A percentile compares a stretch with the other conserved stretches of the same genome.
These are phyloP conservation scores for Dendrobium chrysotoxum DNA, from an alignment of 106 monocot species.

Conservation along the genomic window DNA sequence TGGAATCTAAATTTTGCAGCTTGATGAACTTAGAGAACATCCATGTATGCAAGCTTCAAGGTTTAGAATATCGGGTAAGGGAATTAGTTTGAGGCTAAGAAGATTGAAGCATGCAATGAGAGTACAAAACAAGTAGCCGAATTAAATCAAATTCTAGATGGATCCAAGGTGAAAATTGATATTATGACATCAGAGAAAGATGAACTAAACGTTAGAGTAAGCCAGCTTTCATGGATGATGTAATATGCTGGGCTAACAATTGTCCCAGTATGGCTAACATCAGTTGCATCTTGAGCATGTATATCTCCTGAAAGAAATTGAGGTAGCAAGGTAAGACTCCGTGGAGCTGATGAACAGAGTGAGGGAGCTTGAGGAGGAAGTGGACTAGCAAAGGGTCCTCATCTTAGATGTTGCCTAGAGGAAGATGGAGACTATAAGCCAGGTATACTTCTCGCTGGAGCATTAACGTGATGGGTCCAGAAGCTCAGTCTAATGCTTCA, in stretches of 20 bases:
- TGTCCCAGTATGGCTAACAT: conserved; percentile 13
- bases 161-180: conserved; percentile 19
- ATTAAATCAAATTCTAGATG: conserved; percentile 22
- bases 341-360: conserved; percentile 15
- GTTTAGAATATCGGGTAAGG: conserved; percentile 10
- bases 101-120: conserved; percentile 10
- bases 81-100: conserved; percentile 33
- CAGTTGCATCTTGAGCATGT: conserved; percentile 39
- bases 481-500: conserved; percentile 41
- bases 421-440: conserved; percentile 90
- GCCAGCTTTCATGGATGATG: conserved; percentile 13
- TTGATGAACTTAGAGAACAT: background rate
- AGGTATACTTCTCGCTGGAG: conserved; percentile 80
- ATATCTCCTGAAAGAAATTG: conserved; percentile 30
- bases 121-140: conserved; percentile 12
- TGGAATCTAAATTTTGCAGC: background rate
- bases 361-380: conserved; percentile 44
- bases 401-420: conserved; percentile 58
- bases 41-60: background rate
- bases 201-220: conserved; percentile 16
- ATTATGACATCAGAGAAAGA: conserved; percentile 38
- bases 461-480: conserved; percentile 63
- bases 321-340: conserved; percentile 16
- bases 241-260: conserved; percentile 15
- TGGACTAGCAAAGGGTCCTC: conserved; percentile 42